Base-by-base conservation (phyloP, 2,329 filamentous ascomycete species). In the Coleophoma cylindrospora region DNA sequence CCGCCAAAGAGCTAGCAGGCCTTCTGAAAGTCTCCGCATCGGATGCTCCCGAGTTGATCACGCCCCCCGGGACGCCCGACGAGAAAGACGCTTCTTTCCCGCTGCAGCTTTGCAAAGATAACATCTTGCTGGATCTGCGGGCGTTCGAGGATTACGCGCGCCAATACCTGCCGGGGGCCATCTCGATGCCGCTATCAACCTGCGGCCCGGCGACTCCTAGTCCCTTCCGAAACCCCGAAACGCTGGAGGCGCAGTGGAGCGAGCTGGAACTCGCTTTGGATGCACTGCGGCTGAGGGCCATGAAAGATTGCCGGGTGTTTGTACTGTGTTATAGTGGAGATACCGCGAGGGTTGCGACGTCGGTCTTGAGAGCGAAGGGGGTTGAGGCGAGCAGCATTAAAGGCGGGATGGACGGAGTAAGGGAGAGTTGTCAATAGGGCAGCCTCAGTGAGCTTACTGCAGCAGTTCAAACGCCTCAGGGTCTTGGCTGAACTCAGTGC, bases 291-390 rank as follows among this genome's bases (percentile, higher is more conserved):
- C 12, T 44, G 21, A 44, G 19, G 21, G 41, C 22, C 13, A 32
- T 44, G 41, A 21, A n/a, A 32, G 41, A 21, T 8, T 44, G 41
- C n/a, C 17, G 40, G 15, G 45, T 47, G 11, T 40, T n/a, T 17
- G 21, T 47, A 21, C 21, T 47, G 19, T 47, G 45, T 32, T 47
- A 47, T 22, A 21, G 40, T 32, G 34, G 45, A 27, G 45, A 47
- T 15, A 47, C 45, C 15, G 17, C 45, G 4, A 47, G 45, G 17
- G 45, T 47, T 13, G 45, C 45, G 11, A 47, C 45, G 27, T 40
- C 34, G 14, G 45, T 47, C 15, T 40, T 47, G 15, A 47, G 45
- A 47, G 45, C 45, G 3, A 47, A 47, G 19, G 34, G 45, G 7
- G 27, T 47, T 10, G 45, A 47, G 14, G 45, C 45, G 7, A 40